A percentile compares a stretch with the other conserved stretches of the same genome.
These are phyloP conservation scores for Haplosporangium sp. DNA, from an alignment of 371 early-diverging fungal species.

Conservation along the genomic window DNA sequence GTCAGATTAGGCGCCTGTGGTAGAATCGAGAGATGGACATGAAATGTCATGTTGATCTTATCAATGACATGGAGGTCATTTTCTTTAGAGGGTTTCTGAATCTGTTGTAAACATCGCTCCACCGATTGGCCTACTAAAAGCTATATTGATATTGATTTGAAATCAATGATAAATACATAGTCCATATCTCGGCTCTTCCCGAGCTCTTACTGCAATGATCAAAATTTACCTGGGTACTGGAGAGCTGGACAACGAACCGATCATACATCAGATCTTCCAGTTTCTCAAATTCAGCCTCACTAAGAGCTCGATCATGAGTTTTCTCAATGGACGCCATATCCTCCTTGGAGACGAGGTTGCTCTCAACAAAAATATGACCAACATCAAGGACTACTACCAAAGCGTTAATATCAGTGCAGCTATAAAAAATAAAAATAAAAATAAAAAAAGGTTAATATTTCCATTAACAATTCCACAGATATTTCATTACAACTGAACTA, in stretches of 20 bases:
- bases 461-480: no score
- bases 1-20: constrained; percentile 82
- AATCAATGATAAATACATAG: background rate
- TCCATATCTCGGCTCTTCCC: background rate
- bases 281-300: constrained; percentile 73
- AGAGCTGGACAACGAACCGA: constrained; percentile 84
- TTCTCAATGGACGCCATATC: constrained; percentile 75
- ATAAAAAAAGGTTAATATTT: no score
- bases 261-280: constrained; percentile 92
- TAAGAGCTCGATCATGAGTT: constrained; percentile 71
- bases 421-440: constrained; percentile 25
- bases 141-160: constrained; percentile 51
- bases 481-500: no score
- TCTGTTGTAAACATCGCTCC: constrained; percentile 77
- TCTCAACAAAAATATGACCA: constrained; percentile 91
- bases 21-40: constrained; percentile 87
- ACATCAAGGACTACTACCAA: constrained; percentile 90
- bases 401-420: constrained; percentile 74
- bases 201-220: background rate
- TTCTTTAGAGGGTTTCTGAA: constrained; percentile 62
- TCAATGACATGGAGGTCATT: constrained; percentile 86
- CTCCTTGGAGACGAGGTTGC: constrained; percentile 82
- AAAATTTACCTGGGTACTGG: constrained; percentile 81
- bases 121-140: constrained; percentile 84
- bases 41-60: constrained; percentile 86